Conservation (phyloP, 73 alveolate genomes). For the Tetrahymena borealis region DNA sequence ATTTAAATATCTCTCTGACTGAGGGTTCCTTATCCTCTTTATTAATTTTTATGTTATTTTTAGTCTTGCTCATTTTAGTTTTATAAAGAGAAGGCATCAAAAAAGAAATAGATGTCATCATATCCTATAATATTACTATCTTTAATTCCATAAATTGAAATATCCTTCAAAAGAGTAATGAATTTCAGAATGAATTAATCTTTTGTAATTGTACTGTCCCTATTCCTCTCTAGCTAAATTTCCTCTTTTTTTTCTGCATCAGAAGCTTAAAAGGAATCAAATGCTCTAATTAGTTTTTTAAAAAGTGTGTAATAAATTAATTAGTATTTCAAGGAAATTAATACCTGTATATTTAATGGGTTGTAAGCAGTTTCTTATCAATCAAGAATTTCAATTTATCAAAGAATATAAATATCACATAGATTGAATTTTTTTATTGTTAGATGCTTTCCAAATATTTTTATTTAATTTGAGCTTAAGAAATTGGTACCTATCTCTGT, state of each 20-base stretch:
- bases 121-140: neutral
- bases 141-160: neutral
- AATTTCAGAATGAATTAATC: neutral
- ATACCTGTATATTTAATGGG: neutral
- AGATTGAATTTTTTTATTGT: neutral
- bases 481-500: neutral
- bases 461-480: neutral
- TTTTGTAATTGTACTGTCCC: neutral
- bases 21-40: neutral
- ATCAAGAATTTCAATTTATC: neutral
- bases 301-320: neutral
- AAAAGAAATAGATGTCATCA: neutral
- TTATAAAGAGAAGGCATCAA: neutral
- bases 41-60: neutral
- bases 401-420: neutral
- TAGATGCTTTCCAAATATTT: neutral
- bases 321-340: neutral
- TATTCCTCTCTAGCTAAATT: neutral
- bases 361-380: neutral
- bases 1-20: neutral
- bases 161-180: neutral
- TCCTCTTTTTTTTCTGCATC: neutral
- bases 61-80: neutral
- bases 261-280: neutral
- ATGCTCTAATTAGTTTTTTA: neutral